Evolutionary conservation across 164 flowering plant genomes (phyloP), one percentile per base, ranked within the genome.

Genomic region (Sedum album): DNA sequence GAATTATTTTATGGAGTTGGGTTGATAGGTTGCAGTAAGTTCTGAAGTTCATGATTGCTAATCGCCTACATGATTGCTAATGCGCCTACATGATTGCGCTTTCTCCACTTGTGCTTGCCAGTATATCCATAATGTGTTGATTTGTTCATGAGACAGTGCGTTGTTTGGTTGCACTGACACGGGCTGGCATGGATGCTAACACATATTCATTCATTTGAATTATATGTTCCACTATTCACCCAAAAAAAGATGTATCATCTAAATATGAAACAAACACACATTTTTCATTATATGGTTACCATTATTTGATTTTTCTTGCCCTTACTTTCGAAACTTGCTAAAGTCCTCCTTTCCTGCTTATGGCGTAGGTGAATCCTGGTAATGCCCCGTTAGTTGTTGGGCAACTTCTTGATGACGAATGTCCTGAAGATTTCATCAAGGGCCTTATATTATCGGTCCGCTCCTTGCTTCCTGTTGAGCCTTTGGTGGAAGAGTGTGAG

Each of bases 361-460:
- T 72, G 33, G 42, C 76, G 14, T 38, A 95, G 99, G 99, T 95
- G 48, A 95, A 92, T 77, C 99, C 99, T 0, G 93, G 89, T 49
- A 95, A 95, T 88, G 98, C 99, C 68, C 98, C 99, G 51, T 77
- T 95, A 74, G 99, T 95, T 69, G 98, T 95, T 30, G 99, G 99
- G 25, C 99, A 93, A 79, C 84, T 95, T 55, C 80, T 95, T 26
- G 99, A 95, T 85, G 99, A 95, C 81, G 99, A 95, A 71, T 95
- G 99, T 77, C 97, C 98, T 67, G 99, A 95, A 81, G 99, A 95
- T 84, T 95, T 95, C 74, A 95, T 95, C 64, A 95, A 95, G 73
- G 99, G 99, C 20, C 83, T 95, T 41, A 88, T 88, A 70, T 81
- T 88, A 14, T 88, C 93, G 66, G 93, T 88, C 23, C 93, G 93